Conservation (phyloP, 345 rosid genomes). For the Aethionema arabicum region DNA sequence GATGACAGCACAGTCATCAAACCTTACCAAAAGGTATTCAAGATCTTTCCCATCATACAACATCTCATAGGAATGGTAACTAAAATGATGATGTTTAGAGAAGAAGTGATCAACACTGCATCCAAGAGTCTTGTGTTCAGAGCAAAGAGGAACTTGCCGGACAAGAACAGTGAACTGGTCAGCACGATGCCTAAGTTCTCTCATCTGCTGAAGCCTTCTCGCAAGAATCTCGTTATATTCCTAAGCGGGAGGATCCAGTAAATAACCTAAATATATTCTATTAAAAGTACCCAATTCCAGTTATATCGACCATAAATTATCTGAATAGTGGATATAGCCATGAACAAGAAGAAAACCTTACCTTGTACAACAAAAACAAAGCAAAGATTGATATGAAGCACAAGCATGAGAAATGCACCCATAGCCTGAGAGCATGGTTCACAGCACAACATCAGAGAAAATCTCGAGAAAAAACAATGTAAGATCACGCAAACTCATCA, state of each 20-base stretch:
- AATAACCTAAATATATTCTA: constrained; percentile 31
- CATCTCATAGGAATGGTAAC: constrained; percentile 68
- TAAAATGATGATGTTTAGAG: constrained; percentile 60
- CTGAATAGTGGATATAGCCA: constrained; percentile 15
- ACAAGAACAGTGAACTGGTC: constrained; percentile 79
- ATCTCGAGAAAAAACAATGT: constrained; percentile 1
- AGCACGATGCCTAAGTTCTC: constrained; percentile 53
- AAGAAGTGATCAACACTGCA: constrained; percentile 85
- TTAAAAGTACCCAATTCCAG: constrained; percentile 26
- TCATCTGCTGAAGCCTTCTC: constrained; percentile 60
- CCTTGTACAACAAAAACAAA: constrained; percentile 64
- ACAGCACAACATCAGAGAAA: not conserved
- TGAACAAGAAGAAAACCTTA: constrained; percentile 29
- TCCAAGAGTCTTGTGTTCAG: constrained; percentile 49
- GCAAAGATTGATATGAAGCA: constrained; percentile 78
- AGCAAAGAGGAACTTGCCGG: constrained; percentile 69
- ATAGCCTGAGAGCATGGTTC: constrained; percentile 56
- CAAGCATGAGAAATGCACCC: constrained; percentile 89
- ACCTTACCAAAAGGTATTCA: constrained; percentile 57
- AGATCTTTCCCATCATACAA: constrained; percentile 62
- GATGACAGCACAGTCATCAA: constrained; percentile 10
- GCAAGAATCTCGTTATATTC: constrained; percentile 66
- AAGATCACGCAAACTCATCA: not conserved
- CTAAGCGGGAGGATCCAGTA: constrained; percentile 50
- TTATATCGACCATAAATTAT: constrained; percentile 15